Evolutionary conservation across 2,329 filamentous ascomycete species (phyloP).

Genomic region (Aspergillus sp.): DNA sequence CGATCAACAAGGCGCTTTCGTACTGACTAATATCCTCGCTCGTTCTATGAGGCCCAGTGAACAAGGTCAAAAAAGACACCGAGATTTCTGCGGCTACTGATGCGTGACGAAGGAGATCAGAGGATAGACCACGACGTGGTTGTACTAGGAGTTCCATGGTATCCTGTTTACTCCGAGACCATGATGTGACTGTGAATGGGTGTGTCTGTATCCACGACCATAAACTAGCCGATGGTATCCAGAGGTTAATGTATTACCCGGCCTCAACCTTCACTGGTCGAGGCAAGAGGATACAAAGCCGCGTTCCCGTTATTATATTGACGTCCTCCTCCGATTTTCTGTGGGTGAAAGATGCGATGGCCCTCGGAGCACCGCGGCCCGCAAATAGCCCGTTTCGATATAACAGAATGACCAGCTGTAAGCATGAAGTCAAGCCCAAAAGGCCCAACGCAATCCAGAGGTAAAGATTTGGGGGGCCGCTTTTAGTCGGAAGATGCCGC

Average conservation of each 20-base stretch:
- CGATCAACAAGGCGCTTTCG: constrained; percentile 24
- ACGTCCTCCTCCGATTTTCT: constrained; percentile 4
- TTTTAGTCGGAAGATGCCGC: constrained; percentile 10
- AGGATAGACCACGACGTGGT: constrained; percentile 17
- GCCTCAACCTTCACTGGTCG: constrained; percentile 13
- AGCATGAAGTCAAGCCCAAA: constrained; percentile 9
- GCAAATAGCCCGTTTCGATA: constrained; percentile 14
- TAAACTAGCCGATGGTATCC: constrained; percentile 17
- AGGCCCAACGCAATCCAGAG: constrained; percentile 11
- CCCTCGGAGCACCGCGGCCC: constrained; percentile 9
- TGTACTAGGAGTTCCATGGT: constrained; percentile 25
- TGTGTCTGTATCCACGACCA: constrained; percentile 16
- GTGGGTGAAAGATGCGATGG: constrained; percentile 11
- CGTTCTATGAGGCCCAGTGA: constrained; percentile 24
- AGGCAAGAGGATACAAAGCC: constrained; percentile 13
- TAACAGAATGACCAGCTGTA: constrained; percentile 11
- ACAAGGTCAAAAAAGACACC: constrained; percentile 17
- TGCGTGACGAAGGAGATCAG: constrained; percentile 12
- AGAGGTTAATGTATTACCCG: constrained; percentile 22
- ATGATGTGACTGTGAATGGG: constrained; percentile 19
- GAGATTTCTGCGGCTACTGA: constrained; percentile 6
- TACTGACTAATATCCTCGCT: constrained; percentile 19
- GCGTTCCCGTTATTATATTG: constrained; percentile 5
- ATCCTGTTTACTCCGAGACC: constrained; percentile 13
- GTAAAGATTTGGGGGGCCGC: constrained; percentile 9